Base-by-base conservation (phyloP, 257 asterid genomes). In the Solanum peruvianum region DNA sequence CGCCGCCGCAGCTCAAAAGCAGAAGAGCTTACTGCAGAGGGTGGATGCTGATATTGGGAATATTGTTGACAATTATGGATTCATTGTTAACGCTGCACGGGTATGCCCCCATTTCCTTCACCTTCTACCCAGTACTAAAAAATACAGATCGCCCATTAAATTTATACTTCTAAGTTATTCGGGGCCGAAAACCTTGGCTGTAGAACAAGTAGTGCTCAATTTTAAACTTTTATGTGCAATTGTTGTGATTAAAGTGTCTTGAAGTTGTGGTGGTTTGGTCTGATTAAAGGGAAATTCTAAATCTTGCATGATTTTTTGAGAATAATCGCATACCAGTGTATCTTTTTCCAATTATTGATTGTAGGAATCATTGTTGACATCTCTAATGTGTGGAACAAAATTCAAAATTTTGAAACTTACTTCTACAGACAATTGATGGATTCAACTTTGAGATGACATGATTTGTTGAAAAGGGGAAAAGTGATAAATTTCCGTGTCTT, bases 1-100 rank as follows among this genome's bases (percentile, higher is more conserved):
- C 0, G 94, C 96, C 9, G 95, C 97, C 4, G 98, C 98, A 9
- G 97, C 96, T 25, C 98, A 96, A 86, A 95, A 94, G 88, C 98
- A 97, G 93, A 97, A 94, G 88, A 84, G 91, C 18, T 93, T 97
- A 86, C 86, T 94, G 88, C 98, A 94, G 90, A 95, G 97, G 87
- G 93, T 95, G 89, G 99, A 97, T 72, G 85, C 93, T 31, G 99
- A 97, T 82, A 90, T 97, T 75, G 98, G 94, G 56, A 91, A 90
- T 91, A 94, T 97, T 47, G 97, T 97, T 6, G 99, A 97, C 73
- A 95, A 94, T 91, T 97, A 95, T 47, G 92, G 92, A 58, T 94
- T 86, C 91, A 88, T 97, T 45, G 98, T 97, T 83, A 94, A 94
- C 86, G 98, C 89, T 27, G 94, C 99, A 21, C 92, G 96, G 96